Base-by-base conservation (phyloP, 371 early-diverging fungal genomes). In the Saksenaea vasiformis region DNA sequence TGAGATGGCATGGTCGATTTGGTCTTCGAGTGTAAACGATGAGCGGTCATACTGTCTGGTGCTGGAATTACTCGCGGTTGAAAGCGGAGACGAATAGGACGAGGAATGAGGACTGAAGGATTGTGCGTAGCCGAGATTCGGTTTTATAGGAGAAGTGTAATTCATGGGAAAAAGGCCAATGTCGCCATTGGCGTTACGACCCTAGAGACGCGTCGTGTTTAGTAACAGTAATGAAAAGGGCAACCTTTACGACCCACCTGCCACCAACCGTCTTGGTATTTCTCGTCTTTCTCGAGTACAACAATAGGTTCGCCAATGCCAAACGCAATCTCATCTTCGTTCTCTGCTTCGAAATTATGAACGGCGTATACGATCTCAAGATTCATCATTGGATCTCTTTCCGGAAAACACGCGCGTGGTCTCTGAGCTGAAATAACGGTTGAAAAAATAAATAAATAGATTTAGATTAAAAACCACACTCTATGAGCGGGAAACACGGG, bases 201-300 rank as follows among this genome's bases (percentile, higher is more conserved):
- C 91, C 89, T 88, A 59, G 1, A 22, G 35, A 47, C 51, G 51
- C 51, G 51, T 47, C 10, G 19, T 47, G 22, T 47, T n/a, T 17
- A 53, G 26, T 15, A 14, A 19, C 61, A 61, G 61, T 47, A 31
- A 31, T 31, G 27, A 37, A 28, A 60, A 28, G 10, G n/a, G 19
- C 27, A 53, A 19, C 13, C 19, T 14, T 56, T 11, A 10, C 11
- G 27, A n/a, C 54, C 24, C 85, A 90, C 92, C 87, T 90, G 87
- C 92, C 92, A 94, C 94, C 94, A 94, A 28, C 93, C 93, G 73
- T 94, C 94, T 22, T 82, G 79, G 69, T 87, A 93, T 54, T 86
- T 79, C 51, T 92, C 93, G 68, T 94, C 94, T 67, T 83, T 85
- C 68, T 92, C 91, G 24, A 92, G 68, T 3, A 94, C 91, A 11